A percentile compares a stretch with the other conserved stretches of the same genome.
Conservation (phyloP, 2,329 filamentous ascomycete genomes). For the Exophiala oligosperma region DNA sequence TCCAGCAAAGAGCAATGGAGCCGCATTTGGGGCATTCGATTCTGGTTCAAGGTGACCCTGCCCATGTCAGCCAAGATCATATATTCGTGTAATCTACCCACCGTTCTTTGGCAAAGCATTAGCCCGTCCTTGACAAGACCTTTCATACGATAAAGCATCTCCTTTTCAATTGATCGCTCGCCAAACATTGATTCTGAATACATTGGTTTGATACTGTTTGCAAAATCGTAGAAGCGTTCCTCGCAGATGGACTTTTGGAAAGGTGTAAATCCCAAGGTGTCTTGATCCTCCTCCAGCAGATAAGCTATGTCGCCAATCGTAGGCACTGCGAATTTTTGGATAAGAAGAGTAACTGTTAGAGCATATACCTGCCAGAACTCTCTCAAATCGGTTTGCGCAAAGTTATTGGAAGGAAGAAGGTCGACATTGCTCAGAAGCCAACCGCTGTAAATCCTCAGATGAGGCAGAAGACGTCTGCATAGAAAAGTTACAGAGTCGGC, state of each 20-base stretch:
- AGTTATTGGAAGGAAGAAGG: slow-evolving; percentile 45
- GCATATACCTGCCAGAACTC: slow-evolving; percentile 67
- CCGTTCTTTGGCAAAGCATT: slow-evolving; percentile 53
- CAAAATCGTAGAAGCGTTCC: slow-evolving; percentile 45
- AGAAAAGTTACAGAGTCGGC: too few species aligned
- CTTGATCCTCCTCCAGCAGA: slow-evolving; percentile 67
- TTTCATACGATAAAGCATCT: slow-evolving; percentile 66
- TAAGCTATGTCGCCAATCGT: slow-evolving; percentile 60
- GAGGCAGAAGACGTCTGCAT: slow-evolving; percentile 56
- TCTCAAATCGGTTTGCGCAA: slow-evolving; percentile 58
- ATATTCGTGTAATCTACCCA: slow-evolving; percentile 26
- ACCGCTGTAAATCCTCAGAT: slow-evolving; percentile 65
- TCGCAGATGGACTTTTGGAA: slow-evolving; percentile 47
- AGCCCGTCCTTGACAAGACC: slow-evolving; percentile 64
- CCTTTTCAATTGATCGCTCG: slow-evolving; percentile 50
- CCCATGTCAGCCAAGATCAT: slow-evolving; percentile 9
- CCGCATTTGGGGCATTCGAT: neutral
- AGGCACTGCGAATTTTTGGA: slow-evolving; percentile 58
- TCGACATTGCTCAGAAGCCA: slow-evolving; percentile 59
- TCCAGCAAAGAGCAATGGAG: slow-evolving; percentile 19
- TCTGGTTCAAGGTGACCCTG: slow-evolving; percentile 12
- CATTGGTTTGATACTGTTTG: slow-evolving; percentile 51
- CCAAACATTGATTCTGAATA: slow-evolving; percentile 14
- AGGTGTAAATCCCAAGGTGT: slow-evolving; percentile 65
- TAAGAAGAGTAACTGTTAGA: slow-evolving; percentile 60